Conservation (phyloP, 257 asterid species). For the Oldenlandia corymbosa region DNA sequence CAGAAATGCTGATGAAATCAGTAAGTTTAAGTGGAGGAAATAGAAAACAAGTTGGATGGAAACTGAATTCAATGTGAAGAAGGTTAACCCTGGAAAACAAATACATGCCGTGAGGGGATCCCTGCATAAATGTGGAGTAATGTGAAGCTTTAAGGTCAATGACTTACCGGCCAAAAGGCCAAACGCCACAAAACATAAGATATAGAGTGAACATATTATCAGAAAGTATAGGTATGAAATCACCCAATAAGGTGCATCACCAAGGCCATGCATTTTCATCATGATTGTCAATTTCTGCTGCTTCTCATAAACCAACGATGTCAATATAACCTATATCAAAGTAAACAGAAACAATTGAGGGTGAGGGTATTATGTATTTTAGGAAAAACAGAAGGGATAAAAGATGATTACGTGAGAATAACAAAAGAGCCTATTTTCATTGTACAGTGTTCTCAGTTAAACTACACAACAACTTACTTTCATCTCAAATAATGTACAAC, state of each 20-base stretch:
- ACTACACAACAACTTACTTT: no score
- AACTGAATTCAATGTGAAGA: constrained; percentile 34
- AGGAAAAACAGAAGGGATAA: no score
- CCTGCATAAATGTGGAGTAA: not conserved
- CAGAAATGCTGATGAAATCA: constrained; percentile 35
- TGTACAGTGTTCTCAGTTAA: no score
- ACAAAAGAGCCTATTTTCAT: no score
- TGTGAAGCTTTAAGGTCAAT: not conserved
- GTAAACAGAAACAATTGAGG: not conserved
- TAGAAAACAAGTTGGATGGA: constrained; percentile 32
- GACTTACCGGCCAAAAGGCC: constrained; percentile 33
- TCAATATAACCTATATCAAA: constrained; percentile 22
- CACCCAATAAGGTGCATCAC: constrained; percentile 33
- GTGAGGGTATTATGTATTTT: no score
- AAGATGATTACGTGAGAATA: no score
- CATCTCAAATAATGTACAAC: no score
- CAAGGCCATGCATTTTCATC: constrained; percentile 51
- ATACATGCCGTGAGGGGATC: constrained; percentile 9
- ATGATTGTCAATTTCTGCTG: constrained; percentile 35
- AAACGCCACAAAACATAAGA: constrained; percentile 22
- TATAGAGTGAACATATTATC: constrained; percentile 26
- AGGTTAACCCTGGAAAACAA: constrained; percentile 26
- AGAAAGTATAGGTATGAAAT: constrained; percentile 35
- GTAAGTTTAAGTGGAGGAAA: constrained; percentile 36
- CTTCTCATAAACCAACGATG: constrained; percentile 40